These are phyloP conservation scores for Nephromyces sp. DNA, from an alignment of 169 alveolate species.

Conservation along the genomic window DNA sequence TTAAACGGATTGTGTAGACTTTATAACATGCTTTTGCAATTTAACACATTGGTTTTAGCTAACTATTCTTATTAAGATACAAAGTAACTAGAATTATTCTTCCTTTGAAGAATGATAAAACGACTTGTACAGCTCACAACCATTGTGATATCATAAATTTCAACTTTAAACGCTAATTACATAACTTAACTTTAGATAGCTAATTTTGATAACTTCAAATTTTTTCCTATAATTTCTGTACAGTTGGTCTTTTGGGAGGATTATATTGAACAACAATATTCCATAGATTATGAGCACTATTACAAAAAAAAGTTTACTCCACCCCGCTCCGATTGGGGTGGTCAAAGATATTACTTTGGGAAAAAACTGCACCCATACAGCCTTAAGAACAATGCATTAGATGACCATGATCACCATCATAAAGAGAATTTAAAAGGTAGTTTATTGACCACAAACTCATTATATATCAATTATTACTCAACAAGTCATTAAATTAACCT, in stretches of 20 bases:
- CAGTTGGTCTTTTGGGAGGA: neutral
- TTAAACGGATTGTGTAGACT: no score
- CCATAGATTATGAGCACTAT: neutral
- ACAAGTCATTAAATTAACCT: neutral
- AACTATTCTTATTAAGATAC: no score
- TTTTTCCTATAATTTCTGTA: neutral
- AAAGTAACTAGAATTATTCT: no score
- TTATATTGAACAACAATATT: neutral
- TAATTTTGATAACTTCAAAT: no score
- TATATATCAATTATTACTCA: neutral
- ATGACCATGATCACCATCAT: neutral
- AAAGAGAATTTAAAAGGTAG: neutral
- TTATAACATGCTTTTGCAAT: no score
- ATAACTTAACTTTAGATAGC: no score
- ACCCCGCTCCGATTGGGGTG: neutral
- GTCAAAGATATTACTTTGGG: neutral
- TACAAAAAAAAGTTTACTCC: neutral
- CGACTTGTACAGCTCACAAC: no score
- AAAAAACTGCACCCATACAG: neutral
- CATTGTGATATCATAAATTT: no score
- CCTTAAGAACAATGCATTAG: no score
- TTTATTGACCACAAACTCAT: neutral
- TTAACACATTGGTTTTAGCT: no score
- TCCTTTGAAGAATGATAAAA: no score
- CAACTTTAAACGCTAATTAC: no score